A percentile compares a stretch with the other conserved stretches of the same genome.
These are phyloP conservation scores for Chalara sp. DNA, from an alignment of 2,329 filamentous ascomycete species.

Conservation along the genomic window DNA sequence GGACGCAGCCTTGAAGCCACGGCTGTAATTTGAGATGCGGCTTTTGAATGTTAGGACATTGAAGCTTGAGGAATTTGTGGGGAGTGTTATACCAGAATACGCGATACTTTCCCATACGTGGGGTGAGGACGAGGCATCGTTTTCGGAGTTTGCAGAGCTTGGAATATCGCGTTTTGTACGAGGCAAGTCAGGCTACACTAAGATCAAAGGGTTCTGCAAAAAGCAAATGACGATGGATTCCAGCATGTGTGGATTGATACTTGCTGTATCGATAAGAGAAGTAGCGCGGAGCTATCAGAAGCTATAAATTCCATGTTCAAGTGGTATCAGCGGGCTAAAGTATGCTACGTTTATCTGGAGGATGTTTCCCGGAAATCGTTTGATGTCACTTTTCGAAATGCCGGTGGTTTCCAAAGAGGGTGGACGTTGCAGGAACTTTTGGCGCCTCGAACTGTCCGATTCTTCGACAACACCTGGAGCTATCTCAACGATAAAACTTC, in stretches of 20 bases:
- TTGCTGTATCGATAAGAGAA: background rate
- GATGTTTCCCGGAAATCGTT: background rate
- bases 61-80: background rate
- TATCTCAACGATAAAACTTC: conserved; percentile 11
- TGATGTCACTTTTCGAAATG: background rate
- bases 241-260: background rate
- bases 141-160: conserved; percentile 13
- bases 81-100: conserved; percentile 10
- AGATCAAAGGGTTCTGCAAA: background rate
- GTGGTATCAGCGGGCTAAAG: background rate
- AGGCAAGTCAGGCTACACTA: background rate
- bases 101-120: conserved; percentile 35
- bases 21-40: too few species aligned
- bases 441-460: conserved; percentile 10
- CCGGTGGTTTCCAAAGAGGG: background rate
- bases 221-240: background rate
- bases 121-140: conserved; percentile 27
- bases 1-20: too few species aligned
- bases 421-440: background rate
- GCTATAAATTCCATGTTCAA: background rate
- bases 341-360: conserved; percentile 1
- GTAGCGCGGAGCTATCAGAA: background rate
- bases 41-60: too few species aligned
- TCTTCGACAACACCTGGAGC: conserved; percentile 16
- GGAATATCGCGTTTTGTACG: background rate